Evolutionary conservation across 176 grass and related monocot genomes (phyloP), one percentile per base, ranked within the genome.

Genomic region (Bothriochloa decipiens): DNA sequence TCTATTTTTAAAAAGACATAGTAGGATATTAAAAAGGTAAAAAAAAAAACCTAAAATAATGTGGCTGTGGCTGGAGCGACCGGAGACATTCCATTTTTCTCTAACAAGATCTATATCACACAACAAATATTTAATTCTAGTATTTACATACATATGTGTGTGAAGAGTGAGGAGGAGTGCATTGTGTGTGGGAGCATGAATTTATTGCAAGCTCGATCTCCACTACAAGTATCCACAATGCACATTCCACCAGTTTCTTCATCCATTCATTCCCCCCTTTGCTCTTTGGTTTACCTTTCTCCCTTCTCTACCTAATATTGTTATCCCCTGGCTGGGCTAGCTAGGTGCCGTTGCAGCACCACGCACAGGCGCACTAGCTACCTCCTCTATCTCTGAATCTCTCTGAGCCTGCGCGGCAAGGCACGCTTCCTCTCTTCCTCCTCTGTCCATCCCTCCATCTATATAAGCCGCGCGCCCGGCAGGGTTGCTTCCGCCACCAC

Each of bases 261-360:
- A 47, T 61, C 69, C 22, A 36, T 32, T 65, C 36, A 7, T 67
- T 78, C 42, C 58, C 45, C 55, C 63, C 81, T 57, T n/a, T n/a
- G n/a, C n/a, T n/a, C n/a, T n/a, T n/a, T n/a, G n/a, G n/a, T n/a
- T n/a, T n/a, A n/a, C n/a, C n/a, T n/a, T n/a, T n/a, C n/a, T n/a
- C n/a, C n/a, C n/a, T n/a, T n/a, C 29, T 32, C 46, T 23, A 78
- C 82, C 84, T 86, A 84, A 88, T 88, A 55, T 85, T 78, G 50
- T 53, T 39, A 68, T 84, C 71, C 42, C 76, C 76, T 61, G 57
- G n/a, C 57, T 61, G 57, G n/a, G 20, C 55, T 57, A 14, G 3
- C 45, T 13, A 47, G 45, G 12, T 49, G 62, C 25, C 33, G 29
- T 22, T 57, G 47, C 25, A 18, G 26, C 53, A 68, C 68, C 84